Percentiles rank a stretch among this genome's conserved stretches.
phyloP scores from a whole-genome alignment of 2,329 filamentous ascomycete genomes.

The Incumbomyces lentus region DNA sequence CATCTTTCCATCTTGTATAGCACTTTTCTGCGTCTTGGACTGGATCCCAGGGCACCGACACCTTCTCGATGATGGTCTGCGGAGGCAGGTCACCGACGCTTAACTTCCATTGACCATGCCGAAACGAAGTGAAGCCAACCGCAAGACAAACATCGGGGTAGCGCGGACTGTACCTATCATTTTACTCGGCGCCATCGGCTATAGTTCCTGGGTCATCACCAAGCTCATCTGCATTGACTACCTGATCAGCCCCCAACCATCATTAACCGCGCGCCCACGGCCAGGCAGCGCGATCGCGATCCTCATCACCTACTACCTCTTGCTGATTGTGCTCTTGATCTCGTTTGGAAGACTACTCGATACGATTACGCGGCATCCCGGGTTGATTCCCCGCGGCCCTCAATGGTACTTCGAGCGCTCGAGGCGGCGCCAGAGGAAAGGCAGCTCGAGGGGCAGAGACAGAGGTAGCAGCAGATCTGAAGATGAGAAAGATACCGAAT shows the following conservation, averaged over 20 bases:
- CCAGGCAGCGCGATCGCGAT: conserved; percentile 55
- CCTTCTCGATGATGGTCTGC: too few species aligned
- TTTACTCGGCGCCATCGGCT: conserved; percentile 55
- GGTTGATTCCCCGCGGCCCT: conserved; percentile 58
- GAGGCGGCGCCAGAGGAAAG: conserved; percentile 15
- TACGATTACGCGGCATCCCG: conserved; percentile 59
- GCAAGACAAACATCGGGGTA: conserved; percentile 42
- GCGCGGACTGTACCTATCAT: conserved; percentile 60
- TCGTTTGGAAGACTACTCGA: conserved; percentile 64
- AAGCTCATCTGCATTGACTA: conserved; percentile 61
- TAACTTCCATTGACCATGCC: neutral
- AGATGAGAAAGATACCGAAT: conserved; percentile 14
- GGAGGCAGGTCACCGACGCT: neutral
- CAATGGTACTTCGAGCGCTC: conserved; percentile 25
- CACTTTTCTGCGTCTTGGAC: too few species aligned
- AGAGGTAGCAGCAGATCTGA: conserved; percentile 3
- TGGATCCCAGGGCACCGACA: too few species aligned
- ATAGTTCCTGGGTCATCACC: conserved; percentile 61
- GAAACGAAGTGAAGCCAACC: conserved; percentile 10
- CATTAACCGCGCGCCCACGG: conserved; percentile 31
- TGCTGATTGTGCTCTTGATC: conserved; percentile 55
- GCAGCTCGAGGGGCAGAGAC: conserved; percentile 3
- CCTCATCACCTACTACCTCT: conserved; percentile 60
- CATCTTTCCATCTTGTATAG: too few species aligned
- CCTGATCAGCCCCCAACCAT: conserved; percentile 45